These are phyloP conservation scores for Quercus dentata DNA, from an alignment of 306 rosid species.

Conservation along the genomic window DNA sequence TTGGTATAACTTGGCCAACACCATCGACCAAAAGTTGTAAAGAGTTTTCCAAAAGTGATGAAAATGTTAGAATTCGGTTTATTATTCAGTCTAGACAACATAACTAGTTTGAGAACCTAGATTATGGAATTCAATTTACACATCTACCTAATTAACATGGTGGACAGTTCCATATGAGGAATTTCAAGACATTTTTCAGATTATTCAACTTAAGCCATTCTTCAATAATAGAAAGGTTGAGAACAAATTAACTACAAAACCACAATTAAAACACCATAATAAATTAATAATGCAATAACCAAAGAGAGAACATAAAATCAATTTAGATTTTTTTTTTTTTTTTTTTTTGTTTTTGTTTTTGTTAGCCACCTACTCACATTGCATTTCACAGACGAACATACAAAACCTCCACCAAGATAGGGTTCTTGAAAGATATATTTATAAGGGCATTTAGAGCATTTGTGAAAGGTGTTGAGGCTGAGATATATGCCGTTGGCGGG, in stretches of 20 bases:
- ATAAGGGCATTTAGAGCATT: constrained; percentile 64
- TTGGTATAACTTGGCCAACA: too few relatives aligned
- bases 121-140: not conserved
- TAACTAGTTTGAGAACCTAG: not conserved
- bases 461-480: constrained; percentile 57
- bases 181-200: not conserved
- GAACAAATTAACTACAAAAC: not conserved
- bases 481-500: constrained; percentile 79
- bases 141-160: not conserved
- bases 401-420: constrained; percentile 58
- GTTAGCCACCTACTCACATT: constrained; percentile 68
- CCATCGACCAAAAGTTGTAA: constrained; percentile 62
- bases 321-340: not conserved
- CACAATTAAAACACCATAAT: not conserved
- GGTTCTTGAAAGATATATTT: constrained; percentile 76
- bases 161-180: not conserved
- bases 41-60: not conserved
- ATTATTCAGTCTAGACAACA: not conserved
- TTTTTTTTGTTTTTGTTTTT: not conserved
- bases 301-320: not conserved
- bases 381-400: constrained; percentile 72
- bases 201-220: not conserved
- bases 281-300: not conserved
- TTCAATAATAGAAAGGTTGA: not conserved
- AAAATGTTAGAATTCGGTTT: constrained; percentile 19